Base-by-base conservation (phyloP, 805 yeast genomes). In the Saturnispora mendoncae region DNA sequence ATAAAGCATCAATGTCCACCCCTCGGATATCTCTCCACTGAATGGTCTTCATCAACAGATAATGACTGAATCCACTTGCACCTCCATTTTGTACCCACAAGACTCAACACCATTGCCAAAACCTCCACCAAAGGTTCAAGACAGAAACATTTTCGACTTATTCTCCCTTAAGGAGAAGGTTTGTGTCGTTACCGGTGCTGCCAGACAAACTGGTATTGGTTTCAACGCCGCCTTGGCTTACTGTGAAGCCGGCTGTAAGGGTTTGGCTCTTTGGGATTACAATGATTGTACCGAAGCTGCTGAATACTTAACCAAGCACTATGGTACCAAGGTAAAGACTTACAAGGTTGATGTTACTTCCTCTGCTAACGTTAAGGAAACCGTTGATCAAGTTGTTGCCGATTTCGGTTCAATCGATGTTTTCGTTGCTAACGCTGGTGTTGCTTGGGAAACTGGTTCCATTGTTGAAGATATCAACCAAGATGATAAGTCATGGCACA, bases 401-500 rank as follows among this genome's bases (percentile, higher is more conserved):
- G 67, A 66, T 29, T 66, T 64, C 44, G 64, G 64, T 14, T 58
- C 62, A 41, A 58, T 67, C 38, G 68, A 67, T 48, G 54, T 64
- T 7, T 61, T 67, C 39, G 65, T 67, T 36, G 69, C 71, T 41
- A 67, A 67, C 42, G 71, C 71, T 2, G 71, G 95, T 36, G 77
- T 84, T 37, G 79, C 86, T 12, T 85, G 94, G 94, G 70, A 76
- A 21, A 68, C 73, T 20, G 87, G 88, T 20, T 72, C 73, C 18
- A 58, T 76, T 47, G 68, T 68, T 49, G 64, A 65, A 42, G 78
- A 76, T 53, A 23, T 24, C 27, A 39, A 39, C n/a, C 24, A 28
- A 19, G 43, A 34, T 18, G 43, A 39, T 17, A 39, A 29, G 20
- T 13, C 8, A 8, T 87, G 94, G 90, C 67, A 72, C 57, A 76